A percentile compares a stretch with the other conserved stretches of the same genome.
These are phyloP conservation scores for Euphrasia confusa DNA, from an alignment of 257 asterid species.

Conservation along the genomic window DNA sequence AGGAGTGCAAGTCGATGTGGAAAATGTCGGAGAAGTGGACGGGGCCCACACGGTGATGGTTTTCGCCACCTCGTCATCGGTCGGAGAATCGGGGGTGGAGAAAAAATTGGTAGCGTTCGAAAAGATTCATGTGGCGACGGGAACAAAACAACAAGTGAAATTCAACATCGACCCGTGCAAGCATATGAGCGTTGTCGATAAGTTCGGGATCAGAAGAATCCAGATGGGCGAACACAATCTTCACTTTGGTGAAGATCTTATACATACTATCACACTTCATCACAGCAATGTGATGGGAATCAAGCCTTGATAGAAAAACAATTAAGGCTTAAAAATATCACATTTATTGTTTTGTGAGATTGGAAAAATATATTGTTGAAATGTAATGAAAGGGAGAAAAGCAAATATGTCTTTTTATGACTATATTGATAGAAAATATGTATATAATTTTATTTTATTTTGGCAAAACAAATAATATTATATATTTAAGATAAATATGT, in stretches of 20 bases:
- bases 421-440: too few relatives aligned
- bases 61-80: constrained; percentile 35
- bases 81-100: constrained; percentile 20
- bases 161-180: constrained; percentile 47
- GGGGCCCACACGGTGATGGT: constrained; percentile 67
- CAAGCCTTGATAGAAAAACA: constrained; percentile 29
- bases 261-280: constrained; percentile 51
- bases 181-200: constrained; percentile 63
- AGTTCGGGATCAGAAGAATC: constrained; percentile 63
- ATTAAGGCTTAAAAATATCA: background rate
- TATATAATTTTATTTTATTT: too few relatives aligned
- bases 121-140: constrained; percentile 47
- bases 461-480: too few relatives aligned
- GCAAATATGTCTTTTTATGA: too few relatives aligned
- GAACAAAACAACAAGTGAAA: constrained; percentile 36
- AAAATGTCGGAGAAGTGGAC: constrained; percentile 59
- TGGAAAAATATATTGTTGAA: background rate
- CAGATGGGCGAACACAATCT: constrained; percentile 78
- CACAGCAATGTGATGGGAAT: constrained; percentile 27
- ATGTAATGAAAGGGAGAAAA: constrained; percentile 6
- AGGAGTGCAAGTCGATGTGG: constrained; percentile 53
- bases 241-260: constrained; percentile 62
- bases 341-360: background rate
- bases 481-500: too few relatives aligned
- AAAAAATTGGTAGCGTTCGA: constrained; percentile 63